Percentiles rank a stretch among this genome's conserved stretches.
Evolutionary conservation across 1,284 basidiomycete genomes (phyloP).

Genomic region (Ganoderma boninense): DNA sequence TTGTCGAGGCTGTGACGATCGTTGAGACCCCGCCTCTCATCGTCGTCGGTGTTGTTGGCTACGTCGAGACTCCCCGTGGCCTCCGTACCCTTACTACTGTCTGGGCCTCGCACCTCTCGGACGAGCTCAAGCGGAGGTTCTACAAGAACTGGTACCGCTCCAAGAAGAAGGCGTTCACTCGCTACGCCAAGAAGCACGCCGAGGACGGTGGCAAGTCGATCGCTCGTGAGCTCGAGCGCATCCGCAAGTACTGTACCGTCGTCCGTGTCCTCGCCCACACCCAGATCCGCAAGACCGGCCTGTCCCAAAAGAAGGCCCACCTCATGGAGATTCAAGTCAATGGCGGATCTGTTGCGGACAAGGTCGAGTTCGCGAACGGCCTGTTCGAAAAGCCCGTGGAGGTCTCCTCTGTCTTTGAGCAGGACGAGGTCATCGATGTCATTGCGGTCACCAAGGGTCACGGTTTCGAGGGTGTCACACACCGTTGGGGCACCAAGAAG

Average conservation of each 20-base stretch:
- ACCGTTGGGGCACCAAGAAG: conserved; percentile 99
- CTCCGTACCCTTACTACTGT: conserved; percentile 88
- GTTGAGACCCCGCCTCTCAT: conserved; percentile 98
- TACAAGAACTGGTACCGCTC: conserved; percentile 99
- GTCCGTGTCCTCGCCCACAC: conserved; percentile 99
- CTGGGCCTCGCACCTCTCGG: conserved; percentile 87
- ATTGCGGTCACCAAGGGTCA: conserved; percentile 99
- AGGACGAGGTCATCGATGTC: conserved; percentile 96
- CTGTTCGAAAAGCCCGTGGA: conserved; percentile 98
- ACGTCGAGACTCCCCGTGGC: conserved; percentile 99
- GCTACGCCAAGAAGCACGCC: conserved; percentile 99
- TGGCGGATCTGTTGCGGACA: conserved; percentile 96
- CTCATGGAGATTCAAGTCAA: conserved; percentile 99
- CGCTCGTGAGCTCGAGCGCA: conserved; percentile 97
- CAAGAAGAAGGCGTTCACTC: conserved; percentile 99
- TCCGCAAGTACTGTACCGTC: conserved; percentile 99
- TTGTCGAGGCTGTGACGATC: conserved; percentile 97
- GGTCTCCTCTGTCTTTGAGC: conserved; percentile 89
- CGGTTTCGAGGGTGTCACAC: conserved; percentile 99
- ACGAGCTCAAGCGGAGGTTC: conserved; percentile 98
- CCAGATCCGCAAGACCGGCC: conserved; percentile 97
- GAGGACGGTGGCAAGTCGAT: conserved; percentile 95
- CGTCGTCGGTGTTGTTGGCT: conserved; percentile 98
- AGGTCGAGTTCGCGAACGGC: conserved; percentile 95
- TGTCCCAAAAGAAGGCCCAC: conserved; percentile 99